Evolutionary conservation across 768 basidiomycete genomes (phyloP).

Genomic region (Mycena leptocephala): DNA sequence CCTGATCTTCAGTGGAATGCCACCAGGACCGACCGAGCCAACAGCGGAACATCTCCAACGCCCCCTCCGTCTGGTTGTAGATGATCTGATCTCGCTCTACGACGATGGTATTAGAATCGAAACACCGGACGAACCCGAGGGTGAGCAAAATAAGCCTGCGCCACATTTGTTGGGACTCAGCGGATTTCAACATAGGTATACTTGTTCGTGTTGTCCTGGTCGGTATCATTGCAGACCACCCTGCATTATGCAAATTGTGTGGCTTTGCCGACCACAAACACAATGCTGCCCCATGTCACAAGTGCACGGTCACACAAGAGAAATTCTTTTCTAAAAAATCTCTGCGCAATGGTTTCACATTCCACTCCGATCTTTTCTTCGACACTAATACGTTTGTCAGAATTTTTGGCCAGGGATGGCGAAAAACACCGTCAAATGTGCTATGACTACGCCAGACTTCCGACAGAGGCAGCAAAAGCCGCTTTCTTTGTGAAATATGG

Average conservation of each 20-base stretch:
- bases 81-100: not conserved
- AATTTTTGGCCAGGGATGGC: not conserved
- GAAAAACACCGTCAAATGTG: not conserved
- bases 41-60: not conserved
- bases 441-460: not conserved
- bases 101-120: not conserved
- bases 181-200: not conserved
- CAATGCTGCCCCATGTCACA: constrained; percentile 34
- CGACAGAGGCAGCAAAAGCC: not conserved
- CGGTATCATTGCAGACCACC: constrained; percentile 35
- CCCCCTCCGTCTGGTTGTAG: not conserved
- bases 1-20: not conserved
- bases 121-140: not conserved
- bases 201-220: constrained; percentile 20
- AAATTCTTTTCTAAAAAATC: not conserved
- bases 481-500: not conserved
- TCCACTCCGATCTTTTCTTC: not conserved
- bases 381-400: not conserved
- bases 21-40: not conserved
- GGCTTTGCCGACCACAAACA: constrained; percentile 41
- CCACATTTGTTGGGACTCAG: not conserved
- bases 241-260: constrained; percentile 39
- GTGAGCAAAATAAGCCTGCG: not conserved
- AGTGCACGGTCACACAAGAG: constrained; percentile 1
- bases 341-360: not conserved